Percentiles rank a stretch among this genome's conserved stretches.
phyloP scores from a whole-genome alignment of 2,329 filamentous ascomycete genomes.

The Colletotrichum sp. region DNA sequence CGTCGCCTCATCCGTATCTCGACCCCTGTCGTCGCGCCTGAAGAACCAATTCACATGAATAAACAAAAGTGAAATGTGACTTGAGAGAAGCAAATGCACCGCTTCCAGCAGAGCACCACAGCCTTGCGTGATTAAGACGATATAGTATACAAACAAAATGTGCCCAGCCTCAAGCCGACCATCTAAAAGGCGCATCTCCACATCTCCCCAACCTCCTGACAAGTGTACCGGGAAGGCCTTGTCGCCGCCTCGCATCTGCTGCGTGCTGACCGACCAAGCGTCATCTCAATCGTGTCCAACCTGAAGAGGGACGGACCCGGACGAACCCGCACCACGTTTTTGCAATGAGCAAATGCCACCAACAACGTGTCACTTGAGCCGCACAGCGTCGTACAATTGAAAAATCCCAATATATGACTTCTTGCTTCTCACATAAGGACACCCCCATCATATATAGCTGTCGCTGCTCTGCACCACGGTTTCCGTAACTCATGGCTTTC shows the following conservation, averaged over 20 bases:
- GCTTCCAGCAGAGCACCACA: slow-evolving; percentile 14
- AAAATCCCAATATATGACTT: neutral
- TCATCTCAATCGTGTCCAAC: neutral
- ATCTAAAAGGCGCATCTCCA: neutral
- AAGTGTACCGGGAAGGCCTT: neutral
- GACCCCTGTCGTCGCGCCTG: neutral
- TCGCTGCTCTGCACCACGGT: neutral
- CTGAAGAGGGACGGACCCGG: neutral
- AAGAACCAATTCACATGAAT: neutral
- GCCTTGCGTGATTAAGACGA: slow-evolving; percentile 16
- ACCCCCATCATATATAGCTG: slow-evolving; percentile 8
- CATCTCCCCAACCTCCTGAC: neutral
- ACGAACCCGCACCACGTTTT: neutral
- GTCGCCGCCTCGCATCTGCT: neutral
- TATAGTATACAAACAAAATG: slow-evolving; percentile 8
- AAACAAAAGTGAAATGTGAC: neutral
- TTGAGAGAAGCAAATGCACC: slow-evolving; percentile 14
- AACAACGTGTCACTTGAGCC: neutral
- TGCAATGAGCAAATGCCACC: neutral
- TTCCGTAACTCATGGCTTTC: neutral
- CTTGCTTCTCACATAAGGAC: neutral
- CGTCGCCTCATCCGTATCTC: neutral
- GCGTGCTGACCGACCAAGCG: neutral
- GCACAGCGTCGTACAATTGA: neutral
- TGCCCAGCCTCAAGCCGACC: slow-evolving; percentile 11